Evolutionary conservation across 139 green algal species (phyloP).

Genomic region (Gonium pectorale): DNA sequence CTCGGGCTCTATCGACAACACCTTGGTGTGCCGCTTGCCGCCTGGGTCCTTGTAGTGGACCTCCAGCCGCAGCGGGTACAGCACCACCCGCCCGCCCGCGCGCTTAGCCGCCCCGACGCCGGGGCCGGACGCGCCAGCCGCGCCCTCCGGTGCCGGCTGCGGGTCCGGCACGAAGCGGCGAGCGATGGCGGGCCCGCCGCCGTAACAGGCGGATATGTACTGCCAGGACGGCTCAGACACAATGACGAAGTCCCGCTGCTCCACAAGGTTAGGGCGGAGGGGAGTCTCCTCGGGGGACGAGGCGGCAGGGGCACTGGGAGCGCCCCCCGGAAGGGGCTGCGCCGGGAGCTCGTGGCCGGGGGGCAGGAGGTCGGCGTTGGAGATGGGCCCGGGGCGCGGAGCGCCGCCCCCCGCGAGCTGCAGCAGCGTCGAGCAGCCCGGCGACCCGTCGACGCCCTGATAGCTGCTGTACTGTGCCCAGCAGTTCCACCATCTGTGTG

Average conservation of each 20-base stretch:
- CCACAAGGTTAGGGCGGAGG: conserved; percentile 2
- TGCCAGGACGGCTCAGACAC: conserved; percentile 62
- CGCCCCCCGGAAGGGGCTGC: not conserved
- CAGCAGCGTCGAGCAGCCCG: not conserved
- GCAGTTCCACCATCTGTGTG: conserved; percentile 35
- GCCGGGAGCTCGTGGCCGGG: not conserved
- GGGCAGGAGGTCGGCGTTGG: conserved; percentile 55
- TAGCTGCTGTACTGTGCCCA: conserved; percentile 33
- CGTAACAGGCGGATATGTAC: conserved; percentile 69
- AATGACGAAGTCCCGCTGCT: conserved; percentile 60
- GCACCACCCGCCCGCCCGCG: conserved; percentile 32
- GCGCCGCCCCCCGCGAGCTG: not conserved
- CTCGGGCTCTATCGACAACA: not conserved
- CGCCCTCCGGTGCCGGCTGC: not conserved
- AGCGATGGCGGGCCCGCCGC: conserved; percentile 58
- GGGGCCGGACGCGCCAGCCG: not conserved
- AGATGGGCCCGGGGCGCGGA: conserved; percentile 54
- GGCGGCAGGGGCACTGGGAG: not conserved
- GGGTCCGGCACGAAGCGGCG: not conserved
- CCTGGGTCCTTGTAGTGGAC: conserved; percentile 22
- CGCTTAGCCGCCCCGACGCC: not conserved
- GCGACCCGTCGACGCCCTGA: not conserved
- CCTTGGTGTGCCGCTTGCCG: not conserved
- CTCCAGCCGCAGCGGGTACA: conserved; percentile 57
- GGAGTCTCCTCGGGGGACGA: not conserved